Percentiles rank a stretch among this genome's conserved stretches.
Conservation (phyloP, 768 basidiomycete genomes). For the Serpula lacrymans region DNA sequence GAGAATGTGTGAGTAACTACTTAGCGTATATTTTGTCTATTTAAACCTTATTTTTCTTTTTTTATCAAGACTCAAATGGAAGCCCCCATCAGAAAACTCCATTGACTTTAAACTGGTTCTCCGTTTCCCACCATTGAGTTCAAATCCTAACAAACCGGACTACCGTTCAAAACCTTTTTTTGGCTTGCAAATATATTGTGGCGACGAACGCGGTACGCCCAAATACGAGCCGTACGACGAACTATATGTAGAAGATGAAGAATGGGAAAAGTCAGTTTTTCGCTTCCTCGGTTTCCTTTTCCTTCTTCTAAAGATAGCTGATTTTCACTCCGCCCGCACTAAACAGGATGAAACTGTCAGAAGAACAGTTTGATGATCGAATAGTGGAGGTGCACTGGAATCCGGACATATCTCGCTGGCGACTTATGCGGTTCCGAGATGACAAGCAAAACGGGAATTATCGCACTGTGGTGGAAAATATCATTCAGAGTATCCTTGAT, state of each 20-base stretch:
- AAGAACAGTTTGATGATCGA: slow-evolving; percentile 90
- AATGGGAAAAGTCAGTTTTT: slow-evolving; percentile 84
- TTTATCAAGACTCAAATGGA: slow-evolving; percentile 86
- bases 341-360: slow-evolving; percentile 73
- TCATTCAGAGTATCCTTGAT: slow-evolving; percentile 88
- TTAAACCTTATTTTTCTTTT: slow-evolving; percentile 5
- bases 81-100: slow-evolving; percentile 95
- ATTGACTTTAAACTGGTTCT: slow-evolving; percentile 96
- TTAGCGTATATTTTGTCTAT: not conserved
- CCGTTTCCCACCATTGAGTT: slow-evolving; percentile 74
- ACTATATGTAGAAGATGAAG: slow-evolving; percentile 80
- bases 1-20: slow-evolving; percentile 68
- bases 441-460: slow-evolving; percentile 96
- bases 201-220: slow-evolving; percentile 51
- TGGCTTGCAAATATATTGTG: slow-evolving; percentile 78
- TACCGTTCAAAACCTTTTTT: slow-evolving; percentile 85
- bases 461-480: slow-evolving; percentile 76
- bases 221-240: slow-evolving; percentile 83
- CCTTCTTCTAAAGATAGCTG: not conserved
- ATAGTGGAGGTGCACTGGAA: slow-evolving; percentile 97
- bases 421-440: slow-evolving; percentile 89
- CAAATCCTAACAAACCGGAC: slow-evolving; percentile 62
- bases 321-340: not conserved
- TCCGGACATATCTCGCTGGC: slow-evolving; percentile 60
- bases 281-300: slow-evolving; percentile 5